A percentile compares a stretch with the other conserved stretches of the same genome.
Evolutionary conservation across 169 alveolate species (phyloP).

Genomic region (Plasmodium falciparum): DNA sequence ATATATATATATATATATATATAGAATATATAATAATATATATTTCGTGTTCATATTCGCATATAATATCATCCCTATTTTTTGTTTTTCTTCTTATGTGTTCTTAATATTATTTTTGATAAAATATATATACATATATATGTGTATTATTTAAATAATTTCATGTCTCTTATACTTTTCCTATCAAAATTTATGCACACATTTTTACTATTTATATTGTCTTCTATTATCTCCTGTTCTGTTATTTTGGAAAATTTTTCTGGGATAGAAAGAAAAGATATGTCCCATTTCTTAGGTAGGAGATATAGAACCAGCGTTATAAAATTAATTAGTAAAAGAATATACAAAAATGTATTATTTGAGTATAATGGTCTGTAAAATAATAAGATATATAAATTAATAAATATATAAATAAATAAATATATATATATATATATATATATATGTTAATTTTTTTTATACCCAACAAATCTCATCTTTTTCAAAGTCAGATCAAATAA

Average conservation of each 20-base stretch:
- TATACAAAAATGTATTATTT: not conserved
- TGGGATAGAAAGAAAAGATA: not conserved
- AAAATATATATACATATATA: not conserved
- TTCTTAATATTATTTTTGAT: too few species aligned
- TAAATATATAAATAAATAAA: not conserved
- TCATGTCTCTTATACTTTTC: not conserved
- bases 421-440: too few species aligned
- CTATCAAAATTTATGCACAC: not conserved
- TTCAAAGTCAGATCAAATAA: conserved; percentile 30
- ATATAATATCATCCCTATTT: too few species aligned
- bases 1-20: too few species aligned
- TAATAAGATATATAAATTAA: not conserved
- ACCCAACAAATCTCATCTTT: conserved; percentile 37
- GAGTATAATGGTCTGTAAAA: conserved; percentile 21
- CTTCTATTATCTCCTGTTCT: not conserved
- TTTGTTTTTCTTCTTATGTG: too few species aligned
- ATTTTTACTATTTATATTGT: conserved; percentile 5
- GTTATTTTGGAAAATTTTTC: conserved; percentile 2
- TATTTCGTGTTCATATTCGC: too few species aligned
- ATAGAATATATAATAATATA: too few species aligned
- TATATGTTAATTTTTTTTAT: not conserved
- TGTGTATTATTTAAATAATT: conserved; percentile 2
- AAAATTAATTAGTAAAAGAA: conserved; percentile 2
- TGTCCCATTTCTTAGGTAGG: conserved; percentile 14
- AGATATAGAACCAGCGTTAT: conserved; percentile 17